Conservation (phyloP, 352 stramenopile genomes). For the Aphanomyces astaci region DNA sequence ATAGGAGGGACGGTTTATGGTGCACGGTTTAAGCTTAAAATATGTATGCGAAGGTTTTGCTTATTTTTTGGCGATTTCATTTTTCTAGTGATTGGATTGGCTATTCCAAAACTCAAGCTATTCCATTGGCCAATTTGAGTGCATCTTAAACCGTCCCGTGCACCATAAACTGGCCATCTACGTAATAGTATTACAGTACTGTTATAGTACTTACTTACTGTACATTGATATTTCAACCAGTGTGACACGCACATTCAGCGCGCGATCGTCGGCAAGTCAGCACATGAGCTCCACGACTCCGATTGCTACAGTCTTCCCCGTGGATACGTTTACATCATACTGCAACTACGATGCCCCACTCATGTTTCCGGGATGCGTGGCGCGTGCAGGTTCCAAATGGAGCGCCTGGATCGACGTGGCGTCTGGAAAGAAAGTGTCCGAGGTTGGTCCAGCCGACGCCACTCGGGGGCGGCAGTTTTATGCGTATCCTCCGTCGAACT, state of each 20-base stretch:
- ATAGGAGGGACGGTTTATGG: background rate
- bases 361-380: conserved; percentile 14
- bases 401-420: conserved; percentile 14
- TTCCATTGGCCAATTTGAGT: no score
- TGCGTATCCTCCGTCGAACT: background rate
- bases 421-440: conserved; percentile 6
- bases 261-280: background rate
- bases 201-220: no score
- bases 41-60: background rate
- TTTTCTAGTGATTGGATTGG: no score
- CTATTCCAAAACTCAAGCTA: no score
- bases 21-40: background rate
- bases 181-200: no score
- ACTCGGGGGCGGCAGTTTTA: background rate
- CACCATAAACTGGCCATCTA: no score
- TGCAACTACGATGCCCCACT: conserved; percentile 5
- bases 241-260: background rate
- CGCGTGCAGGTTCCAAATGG: background rate
- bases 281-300: background rate
- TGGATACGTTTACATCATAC: conserved; percentile 18
- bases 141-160: no score
- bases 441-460: background rate
- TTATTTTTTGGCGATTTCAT: no score
- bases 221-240: no score
- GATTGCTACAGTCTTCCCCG: background rate